Base-by-base conservation (phyloP, 805 yeast species). In the Candida pini region DNA sequence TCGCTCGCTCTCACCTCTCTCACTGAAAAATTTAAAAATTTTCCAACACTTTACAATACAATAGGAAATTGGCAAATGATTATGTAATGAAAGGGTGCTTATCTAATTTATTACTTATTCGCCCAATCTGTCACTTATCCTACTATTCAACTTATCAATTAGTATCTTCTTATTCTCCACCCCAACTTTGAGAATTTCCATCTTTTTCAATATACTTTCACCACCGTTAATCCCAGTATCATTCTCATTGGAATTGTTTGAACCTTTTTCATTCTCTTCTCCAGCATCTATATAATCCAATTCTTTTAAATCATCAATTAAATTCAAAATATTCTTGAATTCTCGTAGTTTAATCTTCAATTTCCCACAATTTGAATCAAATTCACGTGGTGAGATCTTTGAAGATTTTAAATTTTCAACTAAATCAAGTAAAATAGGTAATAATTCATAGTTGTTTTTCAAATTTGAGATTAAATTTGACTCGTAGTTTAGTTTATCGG, bases 341-440 rank as follows among this genome's bases (percentile, higher is more conserved):
- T 49, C 60, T 33, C 51, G 52, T 18, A 71, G 39, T 40, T 73
- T 49, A 16, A 69, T 59, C 24, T 71, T 54, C 22, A 71, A 61
- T 10, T 69, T 52, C 15, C 76, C 77, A n/a, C n/a, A n/a, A n/a
- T n/a, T n/a, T n/a, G n/a, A n/a, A 21, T 62, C 67, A 26, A 63
- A 61, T 32, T 68, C 72, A 34, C 64, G 64, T 0, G 70, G 68
- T n/a, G 64, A 39, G 2, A 66, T 45, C 34, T 58, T 55, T 0
- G 71, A 71, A 2, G 51, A 42, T 29, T 63, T 59, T 9, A 68
- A 56, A 30, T 54, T 60, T 31, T 66, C 71, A 6, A 68, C 49
- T 15, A 63, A 45, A 29, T 66, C 71, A 36, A 68, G 39, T 6
- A 68, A 47, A 21, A 66, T 30, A 2, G 72, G 71, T 2, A 68